A percentile compares a stretch with the other conserved stretches of the same genome.
These are phyloP conservation scores for Penicillium cataractarum DNA, from an alignment of 495 filamentous ascomycete species.

Conservation along the genomic window DNA sequence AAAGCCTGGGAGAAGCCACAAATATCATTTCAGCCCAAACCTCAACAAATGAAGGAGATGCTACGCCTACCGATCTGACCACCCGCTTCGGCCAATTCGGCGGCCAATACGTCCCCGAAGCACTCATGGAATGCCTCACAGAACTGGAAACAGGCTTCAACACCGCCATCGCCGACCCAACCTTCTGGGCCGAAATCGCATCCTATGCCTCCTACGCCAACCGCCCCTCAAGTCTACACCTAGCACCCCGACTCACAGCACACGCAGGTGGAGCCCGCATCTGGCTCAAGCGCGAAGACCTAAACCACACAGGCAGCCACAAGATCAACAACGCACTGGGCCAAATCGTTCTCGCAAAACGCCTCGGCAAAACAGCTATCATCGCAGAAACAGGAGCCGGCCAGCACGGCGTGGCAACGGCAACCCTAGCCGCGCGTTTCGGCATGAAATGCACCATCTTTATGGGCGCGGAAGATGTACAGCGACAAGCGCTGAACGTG, in stretches of 20 bases:
- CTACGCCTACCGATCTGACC: not conserved
- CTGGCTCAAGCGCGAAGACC: constrained; percentile 93
- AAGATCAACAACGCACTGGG: constrained; percentile 97
- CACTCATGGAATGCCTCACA: constrained; percentile 4
- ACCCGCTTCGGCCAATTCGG: constrained; percentile 12
- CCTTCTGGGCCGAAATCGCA: constrained; percentile 17
- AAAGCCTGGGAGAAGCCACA: not conserved
- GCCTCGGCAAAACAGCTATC: constrained; percentile 88
- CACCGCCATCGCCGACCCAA: constrained; percentile 4
- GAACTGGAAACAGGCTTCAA: constrained; percentile 16
- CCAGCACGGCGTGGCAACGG: constrained; percentile 93
- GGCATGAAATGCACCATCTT: constrained; percentile 93
- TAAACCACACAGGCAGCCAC: constrained; percentile 83
- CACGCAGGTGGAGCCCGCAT: constrained; percentile 87
- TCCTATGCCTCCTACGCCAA: constrained; percentile 12
- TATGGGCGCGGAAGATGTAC: constrained; percentile 96
- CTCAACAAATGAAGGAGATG: not conserved
- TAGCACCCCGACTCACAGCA: constrained; percentile 83
- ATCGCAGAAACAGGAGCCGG: constrained; percentile 95
- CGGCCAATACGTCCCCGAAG: constrained; percentile 18
- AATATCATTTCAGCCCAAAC: not conserved
- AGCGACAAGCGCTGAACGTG: constrained; percentile 88
- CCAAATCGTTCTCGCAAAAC: constrained; percentile 78
- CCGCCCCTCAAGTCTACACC: constrained; percentile 39
- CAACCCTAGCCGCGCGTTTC: constrained; percentile 91